phyloP scores from a whole-genome alignment of 208 protist genomes.

The Wallacemonas rigidus region DNA sequence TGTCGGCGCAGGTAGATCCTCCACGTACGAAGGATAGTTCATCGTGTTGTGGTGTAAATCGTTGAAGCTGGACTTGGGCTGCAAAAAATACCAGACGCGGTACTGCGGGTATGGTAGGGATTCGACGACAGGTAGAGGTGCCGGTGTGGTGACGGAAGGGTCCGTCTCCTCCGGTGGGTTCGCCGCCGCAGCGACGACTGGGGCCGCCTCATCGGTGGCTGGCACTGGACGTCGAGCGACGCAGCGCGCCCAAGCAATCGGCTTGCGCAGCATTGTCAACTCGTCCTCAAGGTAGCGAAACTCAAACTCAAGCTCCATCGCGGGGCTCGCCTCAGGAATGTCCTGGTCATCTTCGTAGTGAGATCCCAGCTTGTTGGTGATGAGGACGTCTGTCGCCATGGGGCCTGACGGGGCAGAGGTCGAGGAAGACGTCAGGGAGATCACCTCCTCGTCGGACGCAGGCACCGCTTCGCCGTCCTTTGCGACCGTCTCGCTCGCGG shows the following conservation, averaged over 20 bases:
- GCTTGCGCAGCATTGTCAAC: conserved; percentile 15
- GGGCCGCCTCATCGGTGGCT: not conserved
- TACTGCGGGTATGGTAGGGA: not conserved
- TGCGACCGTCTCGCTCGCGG: not conserved
- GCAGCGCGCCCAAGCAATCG: conserved; percentile 9
- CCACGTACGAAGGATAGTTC: conserved; percentile 17
- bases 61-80: conserved; percentile 18
- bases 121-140: not conserved
- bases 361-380: not conserved
- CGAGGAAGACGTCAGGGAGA: not conserved
- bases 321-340: not conserved
- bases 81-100: conserved; percentile 45
- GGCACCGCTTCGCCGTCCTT: too few relatives aligned
- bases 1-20: conserved; percentile 14
- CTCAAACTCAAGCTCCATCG: not conserved
- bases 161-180: not conserved
- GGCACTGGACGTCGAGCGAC: not conserved
- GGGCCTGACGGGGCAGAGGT: not conserved
- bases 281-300: conserved; percentile 9
- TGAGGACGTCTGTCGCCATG: not conserved
- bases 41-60: conserved; percentile 7
- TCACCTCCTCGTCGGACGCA: conserved; percentile 9
- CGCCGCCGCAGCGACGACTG: not conserved
- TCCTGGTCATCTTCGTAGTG: not conserved
- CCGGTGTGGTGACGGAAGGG: not conserved